phyloP scores from a whole-genome alignment of 805 yeast species.

The Nakazawaea pomicola region DNA sequence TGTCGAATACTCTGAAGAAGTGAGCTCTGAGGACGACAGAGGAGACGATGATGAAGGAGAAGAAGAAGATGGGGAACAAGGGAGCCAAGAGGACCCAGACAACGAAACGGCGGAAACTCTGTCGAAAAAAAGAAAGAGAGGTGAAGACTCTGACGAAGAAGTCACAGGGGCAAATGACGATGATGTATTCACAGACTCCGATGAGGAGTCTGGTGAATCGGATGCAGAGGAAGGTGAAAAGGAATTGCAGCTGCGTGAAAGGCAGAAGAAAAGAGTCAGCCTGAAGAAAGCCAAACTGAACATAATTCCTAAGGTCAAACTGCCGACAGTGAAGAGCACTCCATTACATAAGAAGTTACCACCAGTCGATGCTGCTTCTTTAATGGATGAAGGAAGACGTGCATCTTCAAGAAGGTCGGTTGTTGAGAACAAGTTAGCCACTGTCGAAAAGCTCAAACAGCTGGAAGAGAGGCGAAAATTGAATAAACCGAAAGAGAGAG shows the following conservation, averaged over 20 bases:
- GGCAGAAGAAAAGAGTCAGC: constrained; percentile 27
- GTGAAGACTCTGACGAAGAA: constrained; percentile 20
- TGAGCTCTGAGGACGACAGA: constrained; percentile 20
- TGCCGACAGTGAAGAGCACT: constrained; percentile 26
- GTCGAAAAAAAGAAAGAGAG: constrained; percentile 21
- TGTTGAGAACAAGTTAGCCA: constrained; percentile 68
- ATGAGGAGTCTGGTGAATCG: constrained; percentile 43
- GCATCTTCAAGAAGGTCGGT: constrained; percentile 77
- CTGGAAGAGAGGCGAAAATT: constrained; percentile 52
- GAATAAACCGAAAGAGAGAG: constrained; percentile 21
- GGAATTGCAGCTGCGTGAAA: constrained; percentile 46
- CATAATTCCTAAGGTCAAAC: constrained; percentile 23
- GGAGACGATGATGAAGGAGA: constrained; percentile 24
- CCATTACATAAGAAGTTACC: constrained; percentile 8
- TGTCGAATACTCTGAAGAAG: constrained; percentile 34
- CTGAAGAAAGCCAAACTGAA: constrained; percentile 21
- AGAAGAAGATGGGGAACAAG: constrained; percentile 25
- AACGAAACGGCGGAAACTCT: constrained; percentile 15
- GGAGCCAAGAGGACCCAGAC: constrained; percentile 23
- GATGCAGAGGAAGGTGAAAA: constrained; percentile 70
- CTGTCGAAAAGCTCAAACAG: constrained; percentile 64
- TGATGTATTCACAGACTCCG: constrained; percentile 23
- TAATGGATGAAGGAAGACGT: constrained; percentile 53
- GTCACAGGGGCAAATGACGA: constrained; percentile 25
- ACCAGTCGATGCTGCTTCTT: constrained; percentile 35